Conservation (phyloP, 345 rosid genomes). For the Eucalyptus pauciflora region DNA sequence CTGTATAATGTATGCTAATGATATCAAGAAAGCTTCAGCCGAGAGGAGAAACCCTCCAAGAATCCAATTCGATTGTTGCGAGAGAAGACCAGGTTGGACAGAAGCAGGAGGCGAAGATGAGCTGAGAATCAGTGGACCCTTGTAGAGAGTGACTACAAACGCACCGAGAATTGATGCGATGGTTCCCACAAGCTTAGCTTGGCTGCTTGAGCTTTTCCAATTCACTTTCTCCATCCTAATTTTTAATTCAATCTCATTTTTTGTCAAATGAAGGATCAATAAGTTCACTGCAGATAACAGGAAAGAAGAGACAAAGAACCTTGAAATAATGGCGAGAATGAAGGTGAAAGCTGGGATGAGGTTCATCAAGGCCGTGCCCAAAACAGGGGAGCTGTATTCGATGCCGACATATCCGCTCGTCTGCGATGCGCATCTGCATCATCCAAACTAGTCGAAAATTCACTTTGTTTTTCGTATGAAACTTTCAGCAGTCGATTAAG, state of each 20-base stretch:
- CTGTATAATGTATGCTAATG: constrained; percentile 23
- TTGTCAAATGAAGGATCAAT: not conserved
- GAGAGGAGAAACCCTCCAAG: constrained; percentile 31
- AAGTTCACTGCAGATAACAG: not conserved
- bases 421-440: constrained; percentile 12
- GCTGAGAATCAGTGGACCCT: constrained; percentile 18
- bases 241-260: not conserved
- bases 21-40: constrained; percentile 13
- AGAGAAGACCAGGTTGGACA: not conserved
- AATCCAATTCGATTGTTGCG: constrained; percentile 14
- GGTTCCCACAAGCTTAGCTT: constrained; percentile 28
- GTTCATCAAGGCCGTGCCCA: constrained; percentile 40
- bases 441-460: not conserved
- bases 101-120: not conserved
- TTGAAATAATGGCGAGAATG: constrained; percentile 30
- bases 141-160: constrained; percentile 23
- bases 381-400: constrained; percentile 34
- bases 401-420: constrained; percentile 27
- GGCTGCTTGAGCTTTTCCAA: constrained; percentile 16
- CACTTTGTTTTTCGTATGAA: not conserved
- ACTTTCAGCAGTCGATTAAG: not conserved
- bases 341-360: constrained; percentile 41
- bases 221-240: constrained; percentile 28
- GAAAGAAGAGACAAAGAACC: constrained; percentile 7
- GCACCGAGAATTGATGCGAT: constrained; percentile 34